These are phyloP conservation scores for Rhynchospora breviuscula DNA, from an alignment of 176 grass and related monocot species.

Conservation along the genomic window DNA sequence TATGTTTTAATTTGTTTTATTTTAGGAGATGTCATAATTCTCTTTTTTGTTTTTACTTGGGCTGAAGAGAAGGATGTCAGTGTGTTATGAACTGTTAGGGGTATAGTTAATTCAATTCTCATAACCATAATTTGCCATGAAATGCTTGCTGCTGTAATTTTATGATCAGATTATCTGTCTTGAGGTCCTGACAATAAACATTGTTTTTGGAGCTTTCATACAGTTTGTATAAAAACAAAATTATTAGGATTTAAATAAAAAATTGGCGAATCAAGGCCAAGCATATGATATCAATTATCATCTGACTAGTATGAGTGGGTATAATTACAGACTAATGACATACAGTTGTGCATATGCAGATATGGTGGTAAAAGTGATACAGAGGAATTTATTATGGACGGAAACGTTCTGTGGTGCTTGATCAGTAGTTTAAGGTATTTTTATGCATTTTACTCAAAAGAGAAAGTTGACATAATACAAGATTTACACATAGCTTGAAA, in stretches of 20 bases:
- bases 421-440: not conserved
- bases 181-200: not conserved
- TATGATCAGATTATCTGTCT: not conserved
- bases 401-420: not conserved
- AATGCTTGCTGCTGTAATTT: not conserved
- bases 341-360: not conserved
- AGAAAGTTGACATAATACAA: not conserved
- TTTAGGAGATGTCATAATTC: not conserved
- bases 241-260: not conserved
- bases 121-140: not conserved
- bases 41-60: not conserved
- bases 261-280: not conserved
- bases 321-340: not conserved
- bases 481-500: not conserved
- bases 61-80: not conserved
- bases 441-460: not conserved
- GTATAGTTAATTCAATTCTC: not conserved
- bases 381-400: not conserved
- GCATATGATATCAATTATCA: not conserved
- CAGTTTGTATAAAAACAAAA: not conserved
- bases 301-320: not conserved
- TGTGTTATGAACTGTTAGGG: not conserved
- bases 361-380: not conserved
- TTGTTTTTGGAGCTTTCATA: not conserved
- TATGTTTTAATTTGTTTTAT: not conserved